Base-by-base conservation (phyloP, 345 rosid species). In the Eucalyptus marginata region DNA sequence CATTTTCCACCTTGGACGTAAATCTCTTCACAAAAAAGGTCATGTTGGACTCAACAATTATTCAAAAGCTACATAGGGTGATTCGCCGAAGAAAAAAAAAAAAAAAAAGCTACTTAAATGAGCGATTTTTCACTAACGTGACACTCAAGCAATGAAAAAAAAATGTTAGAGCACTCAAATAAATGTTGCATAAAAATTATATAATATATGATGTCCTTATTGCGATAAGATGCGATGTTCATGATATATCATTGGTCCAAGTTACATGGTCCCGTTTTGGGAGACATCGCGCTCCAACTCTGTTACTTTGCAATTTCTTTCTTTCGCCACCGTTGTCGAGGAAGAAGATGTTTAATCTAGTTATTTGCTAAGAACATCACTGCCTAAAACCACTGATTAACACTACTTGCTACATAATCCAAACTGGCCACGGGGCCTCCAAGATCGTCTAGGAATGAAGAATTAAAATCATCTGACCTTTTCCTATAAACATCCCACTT, bases 371-470 rank as follows among this genome's bases (percentile, higher is more conserved):
- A 31, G 80, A 68, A 68, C 36, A 68, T 16, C 24, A 68, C 80
- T 68, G 76, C 80, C 80, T 68, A 33, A 68, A 68, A 68, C 80
- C 80, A 33, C 40, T 68, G 80, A 68, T 68, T 68, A 33, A 68
- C 80, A 33, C 25, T 40, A 33, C 44, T 33, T 68, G 44, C 1
- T 68, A 33, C 80, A 33, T 68, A 0, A 68, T 16, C 13, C 22
- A 33, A 68, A 17, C 80, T 68, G 44, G 13, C 13, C 80, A 17
- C 18, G 44, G 80, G 80, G 13, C 80, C 80, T 68, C 44, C 80
- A 68, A 33, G 80, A 17, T 68, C 24, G 36, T 68, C 76, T 13
- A n/a, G 76, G 76, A 64, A 64, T n/a, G 36, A 64, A 64, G 36
- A 64, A 64, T 64, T n/a, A 64, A 64, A 64, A 62, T 62, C 68